Evolutionary conservation across 257 asterid genomes (phyloP).

Genomic region (Salvia splendens): DNA sequence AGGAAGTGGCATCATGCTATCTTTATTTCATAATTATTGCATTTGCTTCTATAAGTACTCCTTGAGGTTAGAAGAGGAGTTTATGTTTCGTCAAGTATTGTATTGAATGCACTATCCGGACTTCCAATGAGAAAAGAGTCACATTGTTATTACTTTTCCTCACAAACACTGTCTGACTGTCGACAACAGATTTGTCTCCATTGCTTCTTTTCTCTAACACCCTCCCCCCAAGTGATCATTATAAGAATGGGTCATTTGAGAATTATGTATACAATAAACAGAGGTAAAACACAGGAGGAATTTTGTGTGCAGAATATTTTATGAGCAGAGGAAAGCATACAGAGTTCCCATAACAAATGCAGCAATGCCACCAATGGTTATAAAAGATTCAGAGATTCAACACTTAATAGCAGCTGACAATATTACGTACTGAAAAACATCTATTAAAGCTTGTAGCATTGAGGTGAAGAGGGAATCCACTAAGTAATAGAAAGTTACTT

Average conservation of each 20-base stretch:
- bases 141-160: no score
- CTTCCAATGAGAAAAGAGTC: no score
- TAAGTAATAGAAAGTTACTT: constrained; percentile 25
- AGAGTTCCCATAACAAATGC: constrained; percentile 22
- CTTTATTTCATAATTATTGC: no score
- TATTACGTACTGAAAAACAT: constrained; percentile 19
- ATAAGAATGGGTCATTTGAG: constrained; percentile 1
- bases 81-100: no score
- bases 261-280: neutral
- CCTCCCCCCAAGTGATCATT: neutral
- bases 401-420: constrained; percentile 17
- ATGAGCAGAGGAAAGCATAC: constrained; percentile 16
- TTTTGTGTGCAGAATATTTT: neutral
- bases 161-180: no score
- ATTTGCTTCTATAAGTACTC: no score
- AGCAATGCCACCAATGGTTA: neutral
- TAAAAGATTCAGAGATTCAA: constrained; percentile 1
- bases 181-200: no score
- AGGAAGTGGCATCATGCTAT: no score
- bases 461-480: constrained; percentile 19
- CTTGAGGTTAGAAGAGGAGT: no score
- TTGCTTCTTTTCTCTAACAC: no score
- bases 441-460: constrained; percentile 16
- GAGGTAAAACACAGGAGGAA: constrained; percentile 4
- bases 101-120: no score